Evolutionary conservation across 371 early-diverging fungal species (phyloP), one percentile per base, ranked within the genome.

Genomic region (Cokeromyces recurvatus): DNA sequence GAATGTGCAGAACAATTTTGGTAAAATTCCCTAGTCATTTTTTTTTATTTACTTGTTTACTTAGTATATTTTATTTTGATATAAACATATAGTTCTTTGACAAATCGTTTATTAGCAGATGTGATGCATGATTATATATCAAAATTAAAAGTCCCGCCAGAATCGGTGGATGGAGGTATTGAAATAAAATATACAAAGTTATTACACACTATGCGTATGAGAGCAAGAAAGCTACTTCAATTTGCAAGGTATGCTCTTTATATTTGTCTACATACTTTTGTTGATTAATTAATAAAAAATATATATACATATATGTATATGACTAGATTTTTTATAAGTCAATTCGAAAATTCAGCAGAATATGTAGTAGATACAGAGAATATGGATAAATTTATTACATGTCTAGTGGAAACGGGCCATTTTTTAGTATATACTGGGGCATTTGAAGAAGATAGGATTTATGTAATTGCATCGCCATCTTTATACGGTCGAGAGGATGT

Each of bases 1-100:
- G 88, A 87, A 53, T 79, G 85, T 39, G 91, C 90, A 2, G 71
- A 74, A 47, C 85, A 87, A 44, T 88, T 89, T 40, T 90, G 90
- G 79, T 80, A 71, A 56, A 58, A n/a, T n/a, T n/a, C n/a, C n/a
- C n/a, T n/a, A n/a, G n/a, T n/a, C n/a, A n/a, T n/a, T n/a, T n/a
- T 67, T 12, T 12, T 19, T 17, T 19, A n/a, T n/a, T n/a, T n/a
- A n/a, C n/a, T n/a, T n/a, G n/a, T n/a, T n/a, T n/a, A n/a, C n/a
- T n/a, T n/a, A 16, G 19, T 17, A 29, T 11, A 42, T 25, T 22
- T n/a, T 24, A 19, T 45, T 20, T 15, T 25, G 9, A 21, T 7
- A 4, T n/a, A 32, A 39, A n/a, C n/a, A 19, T 48, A 14, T 55
- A 76, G 77, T 51, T 61, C 65, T 31, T 51, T 76, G 38, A 77